Conservation (phyloP, 257 asterid species). For the Capsicum rhomboideum region DNA sequence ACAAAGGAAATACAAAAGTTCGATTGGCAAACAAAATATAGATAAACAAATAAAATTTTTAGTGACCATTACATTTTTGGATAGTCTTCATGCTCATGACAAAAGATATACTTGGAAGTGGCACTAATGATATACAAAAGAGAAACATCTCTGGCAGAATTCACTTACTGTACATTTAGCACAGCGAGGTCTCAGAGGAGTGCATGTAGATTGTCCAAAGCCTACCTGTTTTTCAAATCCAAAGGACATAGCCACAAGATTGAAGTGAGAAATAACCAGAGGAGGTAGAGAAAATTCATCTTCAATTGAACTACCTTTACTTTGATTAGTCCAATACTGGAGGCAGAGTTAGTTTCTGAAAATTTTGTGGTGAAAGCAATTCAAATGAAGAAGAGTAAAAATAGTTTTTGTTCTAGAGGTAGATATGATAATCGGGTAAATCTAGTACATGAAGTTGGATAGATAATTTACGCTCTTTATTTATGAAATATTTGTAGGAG, state of each 20-base stretch:
- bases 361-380: background rate
- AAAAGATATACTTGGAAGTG: too few relatives aligned
- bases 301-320: background rate
- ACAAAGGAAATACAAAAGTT: too few relatives aligned
- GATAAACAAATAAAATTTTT: too few relatives aligned
- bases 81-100: too few relatives aligned
- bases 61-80: too few relatives aligned
- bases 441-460: background rate
- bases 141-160: too few relatives aligned
- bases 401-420: background rate
- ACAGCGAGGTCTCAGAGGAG: slow-evolving; percentile 85
- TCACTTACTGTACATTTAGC: slow-evolving; percentile 45
- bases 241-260: background rate
- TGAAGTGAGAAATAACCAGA: background rate
- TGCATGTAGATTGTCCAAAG: slow-evolving; percentile 86
- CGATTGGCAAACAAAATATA: too few relatives aligned
- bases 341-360: background rate
- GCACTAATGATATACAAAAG: too few relatives aligned
- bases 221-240: slow-evolving; percentile 63
- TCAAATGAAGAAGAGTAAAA: background rate
- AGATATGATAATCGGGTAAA: background rate
- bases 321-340: background rate
- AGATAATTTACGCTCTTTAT: too few relatives aligned
- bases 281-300: background rate
- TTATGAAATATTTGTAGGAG: background rate